A percentile compares a stretch with the other conserved stretches of the same genome.
Evolutionary conservation across 2,329 filamentous ascomycete genomes (phyloP).

Genomic region (Trichoderma semiorbis): DNA sequence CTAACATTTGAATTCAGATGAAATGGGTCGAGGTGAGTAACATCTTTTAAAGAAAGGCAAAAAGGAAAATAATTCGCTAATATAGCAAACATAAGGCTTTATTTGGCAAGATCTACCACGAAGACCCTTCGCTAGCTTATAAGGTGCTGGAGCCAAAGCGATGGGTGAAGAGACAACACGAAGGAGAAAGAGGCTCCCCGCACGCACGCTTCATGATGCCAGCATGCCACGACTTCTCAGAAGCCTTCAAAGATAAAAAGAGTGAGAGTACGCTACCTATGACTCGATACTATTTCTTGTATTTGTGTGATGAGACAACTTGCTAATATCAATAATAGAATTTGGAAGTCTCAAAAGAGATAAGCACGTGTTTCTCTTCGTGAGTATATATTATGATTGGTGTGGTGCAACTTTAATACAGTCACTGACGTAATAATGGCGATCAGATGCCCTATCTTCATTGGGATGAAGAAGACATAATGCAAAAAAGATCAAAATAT

Average conservation of each 20-base stretch:
- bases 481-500: background rate
- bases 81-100: background rate
- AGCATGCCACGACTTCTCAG: background rate
- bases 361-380: background rate
- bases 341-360: background rate
- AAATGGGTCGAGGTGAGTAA: background rate
- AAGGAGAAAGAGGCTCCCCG: background rate
- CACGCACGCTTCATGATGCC: background rate
- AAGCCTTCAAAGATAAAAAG: background rate
- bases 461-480: background rate
- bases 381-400: background rate
- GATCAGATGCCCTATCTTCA: background rate
- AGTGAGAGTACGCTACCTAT: background rate
- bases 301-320: background rate
- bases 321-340: background rate
- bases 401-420: background rate
- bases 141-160: background rate
- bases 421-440: background rate
- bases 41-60: accelerated
- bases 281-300: accelerated
- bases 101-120: background rate
- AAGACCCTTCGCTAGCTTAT: background rate
- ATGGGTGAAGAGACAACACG: background rate
- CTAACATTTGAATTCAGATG: background rate
- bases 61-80: background rate